Base-by-base conservation (phyloP, 345 rosid genomes). In the Brassica juncea region DNA sequence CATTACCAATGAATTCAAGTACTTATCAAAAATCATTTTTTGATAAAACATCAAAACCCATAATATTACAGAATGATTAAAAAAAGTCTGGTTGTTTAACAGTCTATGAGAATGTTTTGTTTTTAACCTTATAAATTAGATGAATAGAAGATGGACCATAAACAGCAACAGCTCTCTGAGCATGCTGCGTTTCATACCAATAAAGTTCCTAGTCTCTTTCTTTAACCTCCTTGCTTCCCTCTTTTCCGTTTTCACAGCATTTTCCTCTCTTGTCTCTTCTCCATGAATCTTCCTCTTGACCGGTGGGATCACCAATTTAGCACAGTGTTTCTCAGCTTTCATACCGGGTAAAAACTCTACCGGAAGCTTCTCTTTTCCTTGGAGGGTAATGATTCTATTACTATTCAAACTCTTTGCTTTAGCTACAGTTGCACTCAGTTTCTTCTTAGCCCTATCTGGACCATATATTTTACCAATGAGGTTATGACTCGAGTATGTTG, bases 401-500 rank as follows among this genome's bases (percentile, higher is more conserved):
- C 68, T 77, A 52, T 82, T 68, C 19, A 81, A 79, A 78, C 71
- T 81, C 75, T 81, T 66, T 54, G 87, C 87, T 59, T 80, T 90
- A 67, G 83, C 74, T 67, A 87, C 78, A 4, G 89, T 83, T 76
- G 84, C 86, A 57, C 88, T 82, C 25, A 23, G 25, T 23, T 23
- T 23, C 25, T 23, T 90, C 85, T 91, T 81, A 25, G 88, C 87
- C 70, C 71, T 39, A 81, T 57, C 86, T 0, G 93, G 91, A 57
- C 88, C 92, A 69, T 42, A 87, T 79, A 91, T 91, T 87, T 87
- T 94, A 60, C 86, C 90, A 68, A 97, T 96, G 78, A 86, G 93
- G 84, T 94, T 94, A 77, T 94, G 87, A 84, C 88, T 93, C 5
- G 98, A 87, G 77, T 82, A 88, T 0, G 96, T 94, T 15, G 97